Conservation (phyloP, 192 early-diverging fungal species). For the Lobosporangium transversale region DNA sequence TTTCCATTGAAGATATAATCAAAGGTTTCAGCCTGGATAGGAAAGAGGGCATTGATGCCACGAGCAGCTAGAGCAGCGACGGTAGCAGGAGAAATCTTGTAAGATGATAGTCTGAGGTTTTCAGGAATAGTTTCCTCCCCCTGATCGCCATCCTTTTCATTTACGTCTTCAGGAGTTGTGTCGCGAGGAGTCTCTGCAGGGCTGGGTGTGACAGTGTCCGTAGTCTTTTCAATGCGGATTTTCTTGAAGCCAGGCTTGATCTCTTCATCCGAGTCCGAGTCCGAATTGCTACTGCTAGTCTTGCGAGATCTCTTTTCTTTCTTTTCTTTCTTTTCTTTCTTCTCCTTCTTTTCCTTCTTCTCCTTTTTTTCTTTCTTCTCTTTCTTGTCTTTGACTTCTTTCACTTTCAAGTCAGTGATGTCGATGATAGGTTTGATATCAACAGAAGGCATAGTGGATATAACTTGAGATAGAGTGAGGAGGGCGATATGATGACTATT, state of each 20-base stretch:
- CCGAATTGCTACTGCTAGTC: too few species aligned
- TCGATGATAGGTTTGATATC: constrained; percentile 25
- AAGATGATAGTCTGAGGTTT: constrained; percentile 65
- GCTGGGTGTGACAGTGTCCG: constrained; percentile 9
- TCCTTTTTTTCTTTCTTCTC: constrained; percentile 60
- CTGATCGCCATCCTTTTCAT: constrained; percentile 26
- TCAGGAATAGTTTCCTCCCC: constrained; percentile 65
- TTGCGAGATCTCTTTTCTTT: constrained; percentile 62
- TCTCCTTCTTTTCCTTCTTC: constrained; percentile 61
- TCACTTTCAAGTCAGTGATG: constrained; percentile 42
- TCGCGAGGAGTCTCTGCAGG: constrained; percentile 51
- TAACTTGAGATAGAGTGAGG: not conserved
- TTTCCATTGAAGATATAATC: constrained; percentile 76
- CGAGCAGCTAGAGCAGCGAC: constrained; percentile 73
- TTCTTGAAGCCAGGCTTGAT: constrained; percentile 46
- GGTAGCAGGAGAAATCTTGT: constrained; percentile 73
- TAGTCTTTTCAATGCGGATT: constrained; percentile 23
- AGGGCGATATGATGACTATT: not conserved
- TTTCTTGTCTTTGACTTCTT: constrained; percentile 62
- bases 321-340: constrained; percentile 61
- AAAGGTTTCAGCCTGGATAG: constrained; percentile 93
- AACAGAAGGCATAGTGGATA: constrained; percentile 35
- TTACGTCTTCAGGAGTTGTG: constrained; percentile 28
- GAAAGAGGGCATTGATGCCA: constrained; percentile 87
- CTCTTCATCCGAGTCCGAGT: constrained; percentile 49